A percentile compares a stretch with the other conserved stretches of the same genome.
phyloP scores from a whole-genome alignment of 1,284 basidiomycete genomes.

The Trametes polyzona region DNA sequence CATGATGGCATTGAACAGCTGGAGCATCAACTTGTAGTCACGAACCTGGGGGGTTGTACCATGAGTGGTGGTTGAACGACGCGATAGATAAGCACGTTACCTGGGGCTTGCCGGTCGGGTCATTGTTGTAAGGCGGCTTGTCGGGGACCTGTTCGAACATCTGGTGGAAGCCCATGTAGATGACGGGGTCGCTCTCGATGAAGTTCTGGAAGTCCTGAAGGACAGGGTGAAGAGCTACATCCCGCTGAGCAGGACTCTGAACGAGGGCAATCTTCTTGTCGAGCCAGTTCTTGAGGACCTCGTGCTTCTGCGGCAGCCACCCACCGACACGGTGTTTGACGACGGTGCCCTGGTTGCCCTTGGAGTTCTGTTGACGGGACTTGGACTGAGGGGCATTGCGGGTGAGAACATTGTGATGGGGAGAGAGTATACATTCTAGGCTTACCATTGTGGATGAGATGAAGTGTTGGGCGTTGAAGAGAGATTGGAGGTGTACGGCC shows the following conservation, averaged over 20 bases:
- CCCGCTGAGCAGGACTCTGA: slow-evolving; percentile 8
- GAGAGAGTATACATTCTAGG: too few species aligned
- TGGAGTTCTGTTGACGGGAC: not conserved
- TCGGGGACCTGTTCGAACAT: slow-evolving; percentile 41
- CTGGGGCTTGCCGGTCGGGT: slow-evolving; percentile 16
- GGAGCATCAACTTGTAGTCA: slow-evolving; percentile 49
- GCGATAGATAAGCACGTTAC: not conserved
- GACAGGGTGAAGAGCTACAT: slow-evolving; percentile 28
- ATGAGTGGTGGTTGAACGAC: not conserved
- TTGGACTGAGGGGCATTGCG: not conserved
- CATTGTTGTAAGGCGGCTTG: slow-evolving; percentile 15
- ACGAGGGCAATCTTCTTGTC: slow-evolving; percentile 14
- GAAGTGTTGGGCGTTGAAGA: too few species aligned
- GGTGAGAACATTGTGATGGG: too few species aligned
- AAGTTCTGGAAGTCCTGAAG: slow-evolving; percentile 42
- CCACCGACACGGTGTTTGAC: slow-evolving; percentile 19
- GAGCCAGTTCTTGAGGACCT: slow-evolving; percentile 12
- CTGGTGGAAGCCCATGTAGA: slow-evolving; percentile 43
- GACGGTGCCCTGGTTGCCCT: not conserved
- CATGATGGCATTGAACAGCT: slow-evolving; percentile 48
- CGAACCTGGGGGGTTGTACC: too few species aligned
- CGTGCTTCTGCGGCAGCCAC: slow-evolving; percentile 19
- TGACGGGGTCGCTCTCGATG: slow-evolving; percentile 41
- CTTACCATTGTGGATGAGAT: not conserved
- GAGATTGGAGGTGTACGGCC: too few species aligned